Conservation (phyloP, 2,329 filamentous ascomycete species). For the Alternaria incomplexa region DNA sequence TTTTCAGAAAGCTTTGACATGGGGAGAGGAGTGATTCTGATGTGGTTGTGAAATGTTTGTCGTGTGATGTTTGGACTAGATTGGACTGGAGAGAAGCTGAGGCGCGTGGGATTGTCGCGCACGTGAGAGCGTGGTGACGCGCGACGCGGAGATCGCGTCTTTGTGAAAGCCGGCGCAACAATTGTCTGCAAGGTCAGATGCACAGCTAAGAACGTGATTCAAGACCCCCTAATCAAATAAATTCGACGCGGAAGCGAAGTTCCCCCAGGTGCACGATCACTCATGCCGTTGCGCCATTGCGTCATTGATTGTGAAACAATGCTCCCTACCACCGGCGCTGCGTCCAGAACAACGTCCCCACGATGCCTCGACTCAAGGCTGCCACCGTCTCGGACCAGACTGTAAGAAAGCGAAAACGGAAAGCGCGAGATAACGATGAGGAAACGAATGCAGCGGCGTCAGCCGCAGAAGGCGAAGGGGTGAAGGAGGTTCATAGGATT, state of each 20-base stretch:
- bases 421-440: constrained; percentile 33
- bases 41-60: background rate
- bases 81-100: too few relatives aligned
- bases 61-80: background rate
- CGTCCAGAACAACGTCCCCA: constrained; percentile 9
- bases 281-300: constrained; percentile 18
- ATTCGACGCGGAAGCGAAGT: too few relatives aligned
- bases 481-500: constrained; percentile 5
- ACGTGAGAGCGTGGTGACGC: constrained; percentile 23
- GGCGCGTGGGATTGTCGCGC: background rate
- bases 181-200: background rate
- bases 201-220: background rate
- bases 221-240: background rate
- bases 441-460: constrained; percentile 20
- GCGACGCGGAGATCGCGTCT: constrained; percentile 5
- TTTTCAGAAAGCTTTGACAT: background rate
- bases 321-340: background rate
- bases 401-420: constrained; percentile 53
- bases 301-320: constrained; percentile 31
- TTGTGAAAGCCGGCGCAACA: background rate
- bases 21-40: too few relatives aligned
- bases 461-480: constrained; percentile 9
- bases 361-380: constrained; percentile 46
- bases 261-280: background rate
- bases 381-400: constrained; percentile 54